Evolutionary conservation across 345 rosid species (phyloP).

Genomic region (Melastoma malabathricum): DNA sequence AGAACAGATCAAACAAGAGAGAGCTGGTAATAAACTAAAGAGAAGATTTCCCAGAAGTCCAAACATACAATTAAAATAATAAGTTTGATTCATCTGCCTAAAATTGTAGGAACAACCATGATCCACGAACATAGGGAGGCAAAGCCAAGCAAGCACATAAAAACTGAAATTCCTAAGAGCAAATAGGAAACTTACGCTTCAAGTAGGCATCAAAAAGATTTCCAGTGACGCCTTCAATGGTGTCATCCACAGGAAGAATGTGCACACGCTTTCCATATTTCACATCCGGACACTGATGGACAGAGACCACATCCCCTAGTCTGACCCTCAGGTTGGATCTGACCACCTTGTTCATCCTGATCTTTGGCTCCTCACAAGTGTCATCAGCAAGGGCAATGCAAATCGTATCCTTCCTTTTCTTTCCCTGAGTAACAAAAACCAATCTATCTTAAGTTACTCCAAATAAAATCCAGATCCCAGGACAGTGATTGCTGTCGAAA

Average conservation of each 20-base stretch:
- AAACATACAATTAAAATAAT: too few species aligned
- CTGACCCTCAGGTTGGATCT: slow-evolving; percentile 84
- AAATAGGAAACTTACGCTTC: slow-evolving; percentile 50
- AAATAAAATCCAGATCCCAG: not conserved
- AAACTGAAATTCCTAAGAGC: not conserved
- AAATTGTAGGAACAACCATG: too few species aligned
- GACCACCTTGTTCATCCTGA: slow-evolving; percentile 83
- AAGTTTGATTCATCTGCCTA: too few species aligned
- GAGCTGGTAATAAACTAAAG: too few species aligned
- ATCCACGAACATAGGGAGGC: not conserved
- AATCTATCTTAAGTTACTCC: not conserved
- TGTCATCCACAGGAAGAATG: slow-evolving; percentile 84
- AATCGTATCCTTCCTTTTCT: slow-evolving; percentile 72
- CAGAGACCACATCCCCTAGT: slow-evolving; percentile 81
- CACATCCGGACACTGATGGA: slow-evolving; percentile 86
- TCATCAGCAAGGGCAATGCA: slow-evolving; percentile 87
- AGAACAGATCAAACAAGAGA: too few species aligned
- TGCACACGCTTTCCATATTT: slow-evolving; percentile 93
- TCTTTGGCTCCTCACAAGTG: slow-evolving; percentile 69
- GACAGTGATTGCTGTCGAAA: not conserved
- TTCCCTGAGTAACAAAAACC: slow-evolving; percentile 35
- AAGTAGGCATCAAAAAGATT: slow-evolving; percentile 83
- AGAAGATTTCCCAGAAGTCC: too few species aligned
- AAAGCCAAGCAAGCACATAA: not conserved
- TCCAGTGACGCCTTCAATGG: slow-evolving; percentile 87